These are phyloP conservation scores for Ascochyta pisi DNA, from an alignment of 2,329 filamentous ascomycete genomes.

Conservation along the genomic window DNA sequence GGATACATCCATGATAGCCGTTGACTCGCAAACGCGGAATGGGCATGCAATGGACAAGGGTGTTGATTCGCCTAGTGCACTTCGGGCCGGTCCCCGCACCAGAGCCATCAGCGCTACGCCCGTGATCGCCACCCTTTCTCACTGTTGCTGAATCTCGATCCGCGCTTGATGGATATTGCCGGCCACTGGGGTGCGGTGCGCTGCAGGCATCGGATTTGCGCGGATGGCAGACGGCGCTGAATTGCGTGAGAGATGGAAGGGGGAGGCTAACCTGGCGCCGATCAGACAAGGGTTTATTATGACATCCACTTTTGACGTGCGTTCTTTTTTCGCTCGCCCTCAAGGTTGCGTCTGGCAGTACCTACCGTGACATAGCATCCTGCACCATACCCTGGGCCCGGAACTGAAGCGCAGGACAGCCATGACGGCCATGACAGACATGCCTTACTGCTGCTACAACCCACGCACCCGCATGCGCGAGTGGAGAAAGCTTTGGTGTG, in stretches of 20 bases:
- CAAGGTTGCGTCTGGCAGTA: no score
- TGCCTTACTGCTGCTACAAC: background rate
- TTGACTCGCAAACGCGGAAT: conserved; percentile 8
- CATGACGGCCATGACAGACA: conserved; percentile 10
- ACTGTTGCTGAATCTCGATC: background rate
- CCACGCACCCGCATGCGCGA: background rate
- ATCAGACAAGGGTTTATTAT: conserved; percentile 19
- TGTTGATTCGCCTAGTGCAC: conserved; percentile 2
- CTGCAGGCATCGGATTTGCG: background rate
- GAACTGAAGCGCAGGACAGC: background rate
- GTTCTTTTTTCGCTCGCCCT: background rate
- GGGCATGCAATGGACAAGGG: conserved; percentile 4
- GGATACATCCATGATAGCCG: background rate
- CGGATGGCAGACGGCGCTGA: background rate
- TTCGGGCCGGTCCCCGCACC: conserved; percentile 16
- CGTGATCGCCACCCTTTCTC: background rate
- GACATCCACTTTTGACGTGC: conserved; percentile 11
- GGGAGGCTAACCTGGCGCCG: conserved; percentile 5
- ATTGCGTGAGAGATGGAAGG: conserved; percentile 9
- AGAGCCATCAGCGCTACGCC: background rate
- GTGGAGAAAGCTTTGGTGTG: background rate
- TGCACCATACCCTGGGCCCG: no score
- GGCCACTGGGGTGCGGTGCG: background rate
- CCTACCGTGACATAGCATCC: no score
- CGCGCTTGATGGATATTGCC: background rate